A percentile compares a stretch with the other conserved stretches of the same genome.
These are phyloP conservation scores for Plantago elongata DNA, from an alignment of 257 asterid species.

Conservation along the genomic window DNA sequence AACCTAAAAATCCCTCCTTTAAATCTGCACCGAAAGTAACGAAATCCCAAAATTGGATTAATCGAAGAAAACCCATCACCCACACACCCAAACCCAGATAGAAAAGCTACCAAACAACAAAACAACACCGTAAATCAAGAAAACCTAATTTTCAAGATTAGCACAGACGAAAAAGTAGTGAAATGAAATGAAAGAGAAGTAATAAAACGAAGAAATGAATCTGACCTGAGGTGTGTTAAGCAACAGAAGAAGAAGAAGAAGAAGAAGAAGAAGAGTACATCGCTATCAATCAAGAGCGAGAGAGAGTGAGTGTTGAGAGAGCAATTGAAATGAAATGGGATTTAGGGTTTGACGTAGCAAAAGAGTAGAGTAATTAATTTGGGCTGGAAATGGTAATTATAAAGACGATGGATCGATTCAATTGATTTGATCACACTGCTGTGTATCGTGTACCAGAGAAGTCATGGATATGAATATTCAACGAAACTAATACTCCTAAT, in stretches of 20 bases:
- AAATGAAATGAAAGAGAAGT: background rate
- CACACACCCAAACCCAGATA: conserved; percentile 12
- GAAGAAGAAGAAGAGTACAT: conserved; percentile 16
- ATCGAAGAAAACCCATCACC: conserved; percentile 29
- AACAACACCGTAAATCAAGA: conserved; percentile 12
- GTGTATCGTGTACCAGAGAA: conserved; percentile 13
- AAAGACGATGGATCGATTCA: conserved; percentile 3
- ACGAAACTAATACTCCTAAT: background rate
- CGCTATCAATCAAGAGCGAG: conserved; percentile 23
- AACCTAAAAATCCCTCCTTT: background rate
- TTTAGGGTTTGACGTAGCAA: conserved; percentile 32
- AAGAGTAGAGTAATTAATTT: conserved; percentile 14
- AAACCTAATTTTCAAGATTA: conserved; percentile 16
- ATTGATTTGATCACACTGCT: conserved; percentile 16
- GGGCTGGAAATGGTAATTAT: conserved; percentile 24
- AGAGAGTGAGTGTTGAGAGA: conserved; percentile 31
- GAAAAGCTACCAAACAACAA: conserved; percentile 3
- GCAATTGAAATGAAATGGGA: conserved; percentile 34
- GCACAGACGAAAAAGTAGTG: background rate
- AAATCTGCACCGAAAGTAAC: conserved; percentile 14
- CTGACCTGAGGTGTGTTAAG: conserved; percentile 40
- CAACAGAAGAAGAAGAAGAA: conserved; percentile 15
- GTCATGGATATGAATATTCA: conserved; percentile 34
- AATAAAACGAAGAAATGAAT: conserved; percentile 20
- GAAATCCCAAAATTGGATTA: conserved; percentile 19